Conservation (phyloP, 208 protist species). For the Acanthamoeba lenticulata region DNA sequence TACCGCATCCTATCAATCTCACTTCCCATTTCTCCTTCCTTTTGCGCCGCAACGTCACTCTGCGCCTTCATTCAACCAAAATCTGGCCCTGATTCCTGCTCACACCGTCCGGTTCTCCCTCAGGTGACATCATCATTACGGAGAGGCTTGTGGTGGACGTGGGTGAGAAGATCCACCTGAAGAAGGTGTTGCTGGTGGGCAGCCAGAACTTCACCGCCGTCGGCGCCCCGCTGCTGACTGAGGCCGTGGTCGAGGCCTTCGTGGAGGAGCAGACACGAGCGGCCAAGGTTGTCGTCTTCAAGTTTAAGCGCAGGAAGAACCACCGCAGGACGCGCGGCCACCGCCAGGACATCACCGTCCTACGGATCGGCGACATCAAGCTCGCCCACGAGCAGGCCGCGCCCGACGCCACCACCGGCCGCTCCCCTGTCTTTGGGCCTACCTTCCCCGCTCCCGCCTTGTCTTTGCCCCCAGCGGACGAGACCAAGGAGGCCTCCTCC, state of each 20-base stretch:
- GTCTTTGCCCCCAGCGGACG: neutral
- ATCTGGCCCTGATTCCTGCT: neutral
- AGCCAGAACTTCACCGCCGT: constrained; percentile 46
- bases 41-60: too few species aligned
- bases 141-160: neutral
- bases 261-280: constrained; percentile 35
- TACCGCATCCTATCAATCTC: neutral
- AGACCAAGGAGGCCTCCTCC: neutral
- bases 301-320: constrained; percentile 50
- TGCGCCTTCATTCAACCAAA: neutral
- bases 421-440: neutral
- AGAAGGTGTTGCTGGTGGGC: constrained; percentile 42
- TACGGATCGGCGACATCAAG: constrained; percentile 21
- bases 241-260: constrained; percentile 21
- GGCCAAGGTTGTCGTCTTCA: constrained; percentile 40
- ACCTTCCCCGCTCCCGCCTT: neutral
- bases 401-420: constrained; percentile 5
- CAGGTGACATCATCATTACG: neutral
- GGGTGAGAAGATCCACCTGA: neutral
- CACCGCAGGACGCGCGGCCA: constrained; percentile 4
- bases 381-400: constrained; percentile 24
- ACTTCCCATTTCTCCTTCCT: neutral
- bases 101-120: neutral
- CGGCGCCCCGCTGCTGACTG: constrained; percentile 31
- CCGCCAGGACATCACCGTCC: constrained; percentile 44